Evolutionary conservation across 129 eudicot species (phyloP).

Genomic region (Arctium minus): DNA sequence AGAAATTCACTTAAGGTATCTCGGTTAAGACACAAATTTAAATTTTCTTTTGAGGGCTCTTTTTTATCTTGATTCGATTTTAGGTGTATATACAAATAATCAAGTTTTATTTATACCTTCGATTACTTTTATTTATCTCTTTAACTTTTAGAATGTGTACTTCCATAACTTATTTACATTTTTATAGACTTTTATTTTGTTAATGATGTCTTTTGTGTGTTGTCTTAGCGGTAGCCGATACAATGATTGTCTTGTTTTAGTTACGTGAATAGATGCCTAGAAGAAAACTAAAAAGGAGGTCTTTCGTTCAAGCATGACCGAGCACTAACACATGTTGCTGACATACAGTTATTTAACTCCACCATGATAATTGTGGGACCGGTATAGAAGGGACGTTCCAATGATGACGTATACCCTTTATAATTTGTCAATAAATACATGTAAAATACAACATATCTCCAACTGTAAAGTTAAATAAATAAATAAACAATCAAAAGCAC

Average conservation of each 20-base stretch:
- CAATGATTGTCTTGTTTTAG: too few relatives aligned
- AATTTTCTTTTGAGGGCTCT: too few relatives aligned
- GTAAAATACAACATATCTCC: neutral
- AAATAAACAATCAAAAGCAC: neutral
- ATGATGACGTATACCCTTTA: neutral
- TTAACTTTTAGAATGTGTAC: neutral
- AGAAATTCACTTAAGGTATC: neutral
- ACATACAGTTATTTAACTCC: too few relatives aligned
- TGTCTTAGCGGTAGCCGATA: neutral
- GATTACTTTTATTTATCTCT: neutral
- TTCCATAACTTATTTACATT: neutral
- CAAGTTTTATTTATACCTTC: neutral
- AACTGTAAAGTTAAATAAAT: too few relatives aligned
- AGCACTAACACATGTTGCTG: neutral
- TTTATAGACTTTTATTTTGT: neutral
- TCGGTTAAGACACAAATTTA: too few relatives aligned
- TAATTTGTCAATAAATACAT: neutral
- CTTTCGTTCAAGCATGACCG: neutral
- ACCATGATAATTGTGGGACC: neutral
- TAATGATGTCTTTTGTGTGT: neutral
- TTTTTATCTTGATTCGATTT: neutral
- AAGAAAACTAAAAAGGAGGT: too few relatives aligned
- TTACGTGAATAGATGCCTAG: too few relatives aligned
- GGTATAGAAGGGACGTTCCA: neutral
- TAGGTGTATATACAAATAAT: neutral